Base-by-base conservation (phyloP, 768 basidiomycete species). In the Kwoniella botswanensis region DNA sequence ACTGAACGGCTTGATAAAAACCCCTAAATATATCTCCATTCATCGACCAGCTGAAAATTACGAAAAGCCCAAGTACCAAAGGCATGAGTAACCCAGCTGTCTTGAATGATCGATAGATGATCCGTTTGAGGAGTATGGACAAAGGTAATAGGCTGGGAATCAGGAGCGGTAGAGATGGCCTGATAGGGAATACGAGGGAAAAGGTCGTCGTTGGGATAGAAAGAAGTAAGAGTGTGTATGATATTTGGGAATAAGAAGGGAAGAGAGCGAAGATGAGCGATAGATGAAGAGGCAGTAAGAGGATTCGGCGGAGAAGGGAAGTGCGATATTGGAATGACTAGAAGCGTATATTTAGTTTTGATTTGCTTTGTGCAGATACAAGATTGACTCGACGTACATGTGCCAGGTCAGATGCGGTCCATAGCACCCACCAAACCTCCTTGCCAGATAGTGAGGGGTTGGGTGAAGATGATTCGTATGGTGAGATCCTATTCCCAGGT, bases 1-100 rank as follows among this genome's bases (percentile, higher is more conserved):
- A 29, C 24, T 29, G 61, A 17, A 7, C 18, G n/a, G 43, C 18
- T 52, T 53, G 63, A 53, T 43, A 64, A 63, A 78, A 75, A 4
- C 67, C 76, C 35, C 76, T 60, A 50, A 78, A 74, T 42, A 79
- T 71, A 53, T 79, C 78, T 18, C 78, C 78, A 64, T 76, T 76
- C 74, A 79, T 73, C 1, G 68, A 65, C 69, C 67, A 74, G 6
- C 68, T 65, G 68, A 79, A 76, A 1, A 73, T 35, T 7, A 63
- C 53, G 55, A 76, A 71, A 18, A 76, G 55, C 26, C 73, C 24
- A 6, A 76, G 43, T 6, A 71, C 54, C 12, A 76, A 61, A 6
- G 78, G 78, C 26, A 70, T n/a, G 46, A 76, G 52, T 10, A 79
- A 63, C 11, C 63, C 68, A 4, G 70, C 59, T 24, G 77, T 24